Percentiles rank a stretch among this genome's conserved stretches.
These are phyloP conservation scores for Trichoderma pleuroti DNA, from an alignment of 2,329 filamentous ascomycete species.

Conservation along the genomic window DNA sequence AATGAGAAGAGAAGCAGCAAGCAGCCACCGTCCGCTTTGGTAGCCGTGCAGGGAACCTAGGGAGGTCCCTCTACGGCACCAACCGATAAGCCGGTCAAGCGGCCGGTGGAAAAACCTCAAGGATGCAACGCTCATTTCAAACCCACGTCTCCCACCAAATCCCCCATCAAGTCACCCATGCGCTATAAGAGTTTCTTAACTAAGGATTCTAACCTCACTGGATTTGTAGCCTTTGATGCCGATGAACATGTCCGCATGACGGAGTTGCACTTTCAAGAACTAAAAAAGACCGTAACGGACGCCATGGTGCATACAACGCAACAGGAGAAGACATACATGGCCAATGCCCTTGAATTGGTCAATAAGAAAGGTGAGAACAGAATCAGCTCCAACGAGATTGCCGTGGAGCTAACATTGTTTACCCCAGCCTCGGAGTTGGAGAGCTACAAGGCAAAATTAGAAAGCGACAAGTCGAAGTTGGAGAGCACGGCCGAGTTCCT, in stretches of 20 bases:
- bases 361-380: constrained; percentile 65
- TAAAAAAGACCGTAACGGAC: constrained; percentile 45
- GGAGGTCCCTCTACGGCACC: constrained; percentile 35
- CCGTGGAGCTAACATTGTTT: constrained; percentile 23
- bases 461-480: constrained; percentile 45
- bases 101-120: constrained; percentile 33
- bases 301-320: constrained; percentile 68
- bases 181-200: constrained; percentile 57
- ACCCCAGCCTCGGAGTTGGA: constrained; percentile 42
- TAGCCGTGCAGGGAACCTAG: constrained; percentile 31
- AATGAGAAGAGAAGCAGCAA: constrained; percentile 25
- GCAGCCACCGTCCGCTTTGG: not conserved
- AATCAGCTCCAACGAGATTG: not conserved
- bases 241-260: constrained; percentile 72
- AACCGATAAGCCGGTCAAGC: constrained; percentile 29
- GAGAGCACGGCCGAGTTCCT: constrained; percentile 48
- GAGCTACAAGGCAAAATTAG: not conserved
- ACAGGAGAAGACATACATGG: constrained; percentile 64
- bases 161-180: constrained; percentile 42
- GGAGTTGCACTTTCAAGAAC: constrained; percentile 66
- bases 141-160: constrained; percentile 27
- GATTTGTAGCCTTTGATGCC: constrained; percentile 71
- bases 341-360: constrained; percentile 70
- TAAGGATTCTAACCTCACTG: constrained; percentile 68
- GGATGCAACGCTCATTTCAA: constrained; percentile 34